A percentile compares a stretch with the other conserved stretches of the same genome.
Conservation (phyloP, 257 asterid species). For the Cruciata laevipes region DNA sequence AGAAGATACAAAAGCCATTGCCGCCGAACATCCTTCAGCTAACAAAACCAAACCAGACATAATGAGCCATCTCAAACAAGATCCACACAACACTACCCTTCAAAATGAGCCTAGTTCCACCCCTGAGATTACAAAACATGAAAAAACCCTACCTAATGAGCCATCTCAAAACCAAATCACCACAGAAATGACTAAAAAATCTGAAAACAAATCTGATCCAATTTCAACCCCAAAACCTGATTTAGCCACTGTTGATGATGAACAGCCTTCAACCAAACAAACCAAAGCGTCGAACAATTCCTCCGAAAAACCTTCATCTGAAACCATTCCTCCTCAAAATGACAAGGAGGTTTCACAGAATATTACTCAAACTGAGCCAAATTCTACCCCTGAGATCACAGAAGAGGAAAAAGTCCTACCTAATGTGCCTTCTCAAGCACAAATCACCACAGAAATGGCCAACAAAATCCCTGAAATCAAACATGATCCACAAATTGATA, state of each 20-base stretch:
- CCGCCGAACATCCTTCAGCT: background rate
- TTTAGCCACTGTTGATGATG: background rate
- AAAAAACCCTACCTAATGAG: background rate
- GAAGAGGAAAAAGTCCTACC: conserved; percentile 1
- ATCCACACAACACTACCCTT: background rate
- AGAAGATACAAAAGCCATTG: background rate
- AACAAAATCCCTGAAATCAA: background rate
- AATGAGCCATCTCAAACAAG: no score
- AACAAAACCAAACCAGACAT: background rate
- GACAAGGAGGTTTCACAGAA: background rate
- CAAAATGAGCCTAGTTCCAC: background rate
- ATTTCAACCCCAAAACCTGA: no score
- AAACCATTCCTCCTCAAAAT: background rate
- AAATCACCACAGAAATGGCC: background rate
- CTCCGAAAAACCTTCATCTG: background rate
- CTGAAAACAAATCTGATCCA: background rate
- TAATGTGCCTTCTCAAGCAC: background rate
- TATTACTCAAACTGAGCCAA: background rate
- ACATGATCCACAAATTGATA: background rate
- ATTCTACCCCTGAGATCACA: conserved; percentile 4
- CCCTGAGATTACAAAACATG: conserved; percentile 10
- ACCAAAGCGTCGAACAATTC: background rate
- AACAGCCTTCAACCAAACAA: background rate
- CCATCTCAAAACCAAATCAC: background rate
- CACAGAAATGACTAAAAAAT: background rate